Conservation (phyloP, 2,329 filamentous ascomycete genomes). For the Sporothrix euskadiensis region DNA sequence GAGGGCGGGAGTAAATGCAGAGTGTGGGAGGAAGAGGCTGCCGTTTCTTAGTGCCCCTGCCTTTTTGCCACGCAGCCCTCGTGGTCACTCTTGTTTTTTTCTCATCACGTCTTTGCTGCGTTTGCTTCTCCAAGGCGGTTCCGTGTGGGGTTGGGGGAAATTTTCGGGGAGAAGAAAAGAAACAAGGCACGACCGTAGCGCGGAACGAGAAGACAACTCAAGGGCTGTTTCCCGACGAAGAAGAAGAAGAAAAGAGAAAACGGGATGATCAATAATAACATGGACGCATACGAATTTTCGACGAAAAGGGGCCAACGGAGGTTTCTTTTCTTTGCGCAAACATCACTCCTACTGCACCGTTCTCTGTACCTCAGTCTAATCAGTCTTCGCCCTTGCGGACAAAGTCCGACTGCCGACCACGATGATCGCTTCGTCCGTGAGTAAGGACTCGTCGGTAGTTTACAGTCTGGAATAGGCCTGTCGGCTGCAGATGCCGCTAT, state of each 20-base stretch:
- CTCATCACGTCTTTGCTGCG: neutral
- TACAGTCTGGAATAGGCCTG: neutral
- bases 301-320: neutral
- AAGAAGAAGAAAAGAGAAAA: neutral
- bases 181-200: neutral
- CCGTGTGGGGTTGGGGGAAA: neutral
- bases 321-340: neutral
- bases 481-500: neutral
- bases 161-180: neutral
- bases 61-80: neutral
- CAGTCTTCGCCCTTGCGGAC: neutral
- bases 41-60: neutral
- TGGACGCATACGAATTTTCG: neutral
- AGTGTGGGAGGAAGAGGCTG: neutral
- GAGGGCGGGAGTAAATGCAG: neutral
- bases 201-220: neutral
- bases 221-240: neutral
- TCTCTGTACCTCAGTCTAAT: no score
- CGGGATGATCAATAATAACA: neutral
- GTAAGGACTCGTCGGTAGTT: neutral
- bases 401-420: neutral
- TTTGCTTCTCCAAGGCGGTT: neutral
- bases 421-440: neutral
- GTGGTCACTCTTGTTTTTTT: conserved; percentile 3
- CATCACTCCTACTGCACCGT: neutral